phyloP scores from a whole-genome alignment of 768 basidiomycete genomes.

The Ramaria sp. region DNA sequence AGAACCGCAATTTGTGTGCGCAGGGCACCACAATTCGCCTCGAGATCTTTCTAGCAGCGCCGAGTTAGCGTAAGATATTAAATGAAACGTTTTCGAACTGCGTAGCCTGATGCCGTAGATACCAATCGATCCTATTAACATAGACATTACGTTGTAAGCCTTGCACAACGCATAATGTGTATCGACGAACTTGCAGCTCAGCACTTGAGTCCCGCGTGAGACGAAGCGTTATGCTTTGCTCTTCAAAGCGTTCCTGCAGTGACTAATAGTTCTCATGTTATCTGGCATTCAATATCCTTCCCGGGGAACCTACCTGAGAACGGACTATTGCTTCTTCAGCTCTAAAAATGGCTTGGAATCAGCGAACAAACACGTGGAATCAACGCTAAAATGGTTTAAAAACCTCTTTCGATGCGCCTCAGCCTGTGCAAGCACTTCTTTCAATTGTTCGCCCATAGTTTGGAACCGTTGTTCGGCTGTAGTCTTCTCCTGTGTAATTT shows the following conservation, averaged over 20 bases:
- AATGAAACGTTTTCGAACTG: not conserved
- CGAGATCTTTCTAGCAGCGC: not conserved
- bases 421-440: not conserved
- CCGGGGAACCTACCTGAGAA: not conserved
- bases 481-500: not conserved
- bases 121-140: constrained; percentile 5
- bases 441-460: not conserved
- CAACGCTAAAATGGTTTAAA: not conserved
- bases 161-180: not conserved
- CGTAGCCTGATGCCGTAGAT: not conserved
- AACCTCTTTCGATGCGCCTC: not conserved
- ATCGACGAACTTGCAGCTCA: constrained; percentile 35
- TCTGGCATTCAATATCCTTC: no score
- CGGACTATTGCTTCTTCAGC: not conserved
- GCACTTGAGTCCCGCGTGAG: constrained; percentile 44
- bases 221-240: constrained; percentile 41
- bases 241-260: constrained; percentile 50
- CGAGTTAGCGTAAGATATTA: not conserved
- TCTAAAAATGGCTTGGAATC: not conserved
- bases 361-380: not conserved
- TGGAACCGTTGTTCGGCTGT: not conserved
- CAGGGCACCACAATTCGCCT: not conserved
- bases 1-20: constrained; percentile 2
- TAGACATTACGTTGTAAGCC: no score
- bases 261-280: not conserved